phyloP scores from a whole-genome alignment of 352 stramenopile species.

The Thalassiosira tumida region DNA sequence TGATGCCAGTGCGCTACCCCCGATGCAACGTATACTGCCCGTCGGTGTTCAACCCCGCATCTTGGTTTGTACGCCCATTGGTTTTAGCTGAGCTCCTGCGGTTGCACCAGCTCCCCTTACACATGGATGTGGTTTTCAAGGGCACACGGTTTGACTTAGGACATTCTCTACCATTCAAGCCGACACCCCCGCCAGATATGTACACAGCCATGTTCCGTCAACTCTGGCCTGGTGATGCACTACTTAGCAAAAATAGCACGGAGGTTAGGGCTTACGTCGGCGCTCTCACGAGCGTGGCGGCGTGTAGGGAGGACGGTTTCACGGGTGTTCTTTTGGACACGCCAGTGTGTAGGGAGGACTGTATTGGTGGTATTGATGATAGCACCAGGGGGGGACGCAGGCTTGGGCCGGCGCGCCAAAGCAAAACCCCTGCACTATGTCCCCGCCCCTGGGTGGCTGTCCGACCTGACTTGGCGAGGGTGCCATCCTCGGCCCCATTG shows the following conservation, averaged over 20 bases:
- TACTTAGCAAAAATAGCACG: too few species aligned
- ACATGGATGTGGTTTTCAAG: neutral
- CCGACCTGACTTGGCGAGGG: neutral
- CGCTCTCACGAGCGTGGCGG: too few species aligned
- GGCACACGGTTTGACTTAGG: neutral
- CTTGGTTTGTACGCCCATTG: neutral
- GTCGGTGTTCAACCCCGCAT: neutral
- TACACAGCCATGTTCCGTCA: neutral
- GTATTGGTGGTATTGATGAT: neutral
- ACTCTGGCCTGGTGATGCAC: too few species aligned
- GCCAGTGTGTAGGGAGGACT: neutral
- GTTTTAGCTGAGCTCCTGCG: neutral
- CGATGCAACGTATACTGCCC: neutral
- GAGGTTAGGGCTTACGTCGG: neutral
- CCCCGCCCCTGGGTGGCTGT: neutral
- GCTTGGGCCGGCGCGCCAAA: neutral
- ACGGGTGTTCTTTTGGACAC: too few species aligned
- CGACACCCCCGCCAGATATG: constrained; percentile 4
- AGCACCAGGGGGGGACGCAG: neutral
- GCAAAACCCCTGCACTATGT: neutral
- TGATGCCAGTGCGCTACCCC: neutral
- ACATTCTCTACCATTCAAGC: neutral
- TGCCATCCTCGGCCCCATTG: too few species aligned
- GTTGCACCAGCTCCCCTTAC: constrained; percentile 5
- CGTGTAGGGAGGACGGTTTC: too few species aligned